Conservation (phyloP, 495 filamentous ascomycete genomes). For the Bacidia gigantensis region DNA sequence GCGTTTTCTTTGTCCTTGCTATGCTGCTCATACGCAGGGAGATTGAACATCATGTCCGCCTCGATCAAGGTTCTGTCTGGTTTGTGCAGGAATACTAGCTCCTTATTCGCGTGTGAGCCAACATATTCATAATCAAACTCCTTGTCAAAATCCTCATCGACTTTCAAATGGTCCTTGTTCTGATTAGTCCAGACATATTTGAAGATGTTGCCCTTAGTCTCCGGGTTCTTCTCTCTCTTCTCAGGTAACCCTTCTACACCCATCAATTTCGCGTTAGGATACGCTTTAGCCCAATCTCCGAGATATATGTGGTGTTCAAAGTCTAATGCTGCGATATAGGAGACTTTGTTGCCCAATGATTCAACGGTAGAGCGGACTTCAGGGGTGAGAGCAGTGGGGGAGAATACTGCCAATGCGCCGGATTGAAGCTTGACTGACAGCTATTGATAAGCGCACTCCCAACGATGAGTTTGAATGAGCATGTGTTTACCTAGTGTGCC, state of each 20-base stretch:
- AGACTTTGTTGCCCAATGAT: slow-evolving; percentile 54
- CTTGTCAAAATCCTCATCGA: slow-evolving; percentile 65
- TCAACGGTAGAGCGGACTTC: slow-evolving; percentile 56
- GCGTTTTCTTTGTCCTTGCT: slow-evolving; percentile 42
- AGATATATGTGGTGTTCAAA: slow-evolving; percentile 90
- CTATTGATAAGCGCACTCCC: not conserved
- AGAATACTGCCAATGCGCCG: slow-evolving; percentile 79
- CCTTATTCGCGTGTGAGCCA: slow-evolving; percentile 64
- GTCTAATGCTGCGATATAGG: slow-evolving; percentile 76
- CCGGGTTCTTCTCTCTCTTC: slow-evolving; percentile 56
- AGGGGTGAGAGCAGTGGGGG: slow-evolving; percentile 67
- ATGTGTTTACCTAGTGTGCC: slow-evolving; percentile 57
- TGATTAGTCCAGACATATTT: slow-evolving; percentile 48
- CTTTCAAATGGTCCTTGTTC: slow-evolving; percentile 34
- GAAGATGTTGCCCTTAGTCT: slow-evolving; percentile 57
- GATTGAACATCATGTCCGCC: slow-evolving; percentile 84
- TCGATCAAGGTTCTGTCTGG: slow-evolving; percentile 73
- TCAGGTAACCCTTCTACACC: slow-evolving; percentile 76
- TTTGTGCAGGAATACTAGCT: slow-evolving; percentile 75
- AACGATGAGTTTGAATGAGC: not conserved
- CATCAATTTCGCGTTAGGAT: slow-evolving; percentile 62
- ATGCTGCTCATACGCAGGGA: slow-evolving; percentile 82
- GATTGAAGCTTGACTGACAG: slow-evolving; percentile 50
- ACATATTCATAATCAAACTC: slow-evolving; percentile 86
- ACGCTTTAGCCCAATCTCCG: slow-evolving; percentile 66